Evolutionary conservation across 2,329 filamentous ascomycete genomes (phyloP), one percentile per base, ranked within the genome.

Genomic region (Colletotrichum agaves): DNA sequence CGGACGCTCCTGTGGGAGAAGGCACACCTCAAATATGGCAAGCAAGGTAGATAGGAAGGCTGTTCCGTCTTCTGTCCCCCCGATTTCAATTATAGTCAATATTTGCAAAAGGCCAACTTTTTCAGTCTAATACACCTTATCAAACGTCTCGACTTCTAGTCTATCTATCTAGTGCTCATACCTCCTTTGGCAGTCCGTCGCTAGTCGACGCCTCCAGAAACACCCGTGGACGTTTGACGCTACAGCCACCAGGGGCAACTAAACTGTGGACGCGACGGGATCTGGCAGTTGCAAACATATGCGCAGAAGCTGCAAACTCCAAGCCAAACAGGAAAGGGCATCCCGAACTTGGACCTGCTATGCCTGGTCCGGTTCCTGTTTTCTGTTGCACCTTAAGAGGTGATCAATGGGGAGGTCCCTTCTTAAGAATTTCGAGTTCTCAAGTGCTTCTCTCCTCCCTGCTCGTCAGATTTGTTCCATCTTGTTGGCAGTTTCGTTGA

Each of bases 161-260:
- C 35, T 27, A 19, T 8, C 17, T n/a, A 31, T 31, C 4, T 55
- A 43, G 52, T 43, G 52, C 21, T 43, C 23, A 50, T 31, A 15
- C 27, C 50, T 19, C 33, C 50, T 53, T 53, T 39, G 50, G 50
- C 50, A 53, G 50, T 53, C 33, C 50, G 50, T 35, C 50, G 19
- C 33, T 23, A 56, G 35, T 27, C 15, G 23, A 56, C 15, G 37
- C 35, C 37, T 35, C 17, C 37, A 56, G 23, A 17, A 55, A 43
- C 35, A 56, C n/a, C n/a, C n/a, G n/a, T n/a, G n/a, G n/a, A n/a
- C 52, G 52, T 43, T 43, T 56, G 21, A 43, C 52, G 52, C 37
- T 19, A 41, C 52, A 15, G 37, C 35, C 8, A 41, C 35, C 7
- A 10, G 12, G 47, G 12, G 47, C n/a, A 50, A 50, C 5, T 19